Conservation (phyloP, 495 filamentous ascomycete genomes). For the Aspergillus biplanus region DNA sequence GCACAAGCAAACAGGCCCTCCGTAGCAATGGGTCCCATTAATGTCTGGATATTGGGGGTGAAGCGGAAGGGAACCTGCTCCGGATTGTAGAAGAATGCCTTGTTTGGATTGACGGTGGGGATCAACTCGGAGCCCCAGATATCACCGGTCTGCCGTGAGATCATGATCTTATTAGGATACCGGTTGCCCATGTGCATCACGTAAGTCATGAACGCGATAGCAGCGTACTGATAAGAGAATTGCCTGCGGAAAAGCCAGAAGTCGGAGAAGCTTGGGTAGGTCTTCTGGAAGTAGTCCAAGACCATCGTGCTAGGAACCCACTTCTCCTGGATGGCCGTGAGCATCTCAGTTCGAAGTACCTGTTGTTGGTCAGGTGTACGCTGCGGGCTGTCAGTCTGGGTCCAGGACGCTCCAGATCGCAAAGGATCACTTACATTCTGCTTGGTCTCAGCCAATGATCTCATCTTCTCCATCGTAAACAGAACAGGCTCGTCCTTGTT, state of each 20-base stretch:
- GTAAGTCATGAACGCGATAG: conserved; percentile 98
- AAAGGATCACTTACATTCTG: conserved; percentile 49
- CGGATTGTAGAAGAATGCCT: conserved; percentile 89
- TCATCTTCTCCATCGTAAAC: conserved; percentile 91
- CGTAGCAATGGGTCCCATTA: conserved; percentile 93
- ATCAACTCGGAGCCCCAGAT: conserved; percentile 96
- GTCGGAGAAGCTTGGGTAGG: conserved; percentile 86
- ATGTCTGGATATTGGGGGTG: conserved; percentile 90
- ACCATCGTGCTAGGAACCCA: conserved; percentile 81
- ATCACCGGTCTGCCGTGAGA: conserved; percentile 86
- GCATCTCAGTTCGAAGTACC: conserved; percentile 78
- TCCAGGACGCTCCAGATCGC: background rate
- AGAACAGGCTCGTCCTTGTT: conserved; percentile 94
- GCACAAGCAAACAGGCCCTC: conserved; percentile 93
- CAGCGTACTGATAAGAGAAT: conserved; percentile 95
- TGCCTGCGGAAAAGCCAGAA: conserved; percentile 98
- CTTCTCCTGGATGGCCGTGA: conserved; percentile 87
- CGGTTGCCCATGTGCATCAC: conserved; percentile 93
- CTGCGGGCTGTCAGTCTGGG: conserved; percentile 44
- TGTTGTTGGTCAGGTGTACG: conserved; percentile 67
- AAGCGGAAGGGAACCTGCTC: conserved; percentile 96
- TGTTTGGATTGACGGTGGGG: conserved; percentile 74
- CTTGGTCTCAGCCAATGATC: conserved; percentile 71
- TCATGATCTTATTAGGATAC: conserved; percentile 91
- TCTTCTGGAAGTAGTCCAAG: conserved; percentile 86